A percentile compares a stretch with the other conserved stretches of the same genome.
These are phyloP conservation scores for Fusarium sp. DNA, from an alignment of 2,329 filamentous ascomycete species.

Conservation along the genomic window DNA sequence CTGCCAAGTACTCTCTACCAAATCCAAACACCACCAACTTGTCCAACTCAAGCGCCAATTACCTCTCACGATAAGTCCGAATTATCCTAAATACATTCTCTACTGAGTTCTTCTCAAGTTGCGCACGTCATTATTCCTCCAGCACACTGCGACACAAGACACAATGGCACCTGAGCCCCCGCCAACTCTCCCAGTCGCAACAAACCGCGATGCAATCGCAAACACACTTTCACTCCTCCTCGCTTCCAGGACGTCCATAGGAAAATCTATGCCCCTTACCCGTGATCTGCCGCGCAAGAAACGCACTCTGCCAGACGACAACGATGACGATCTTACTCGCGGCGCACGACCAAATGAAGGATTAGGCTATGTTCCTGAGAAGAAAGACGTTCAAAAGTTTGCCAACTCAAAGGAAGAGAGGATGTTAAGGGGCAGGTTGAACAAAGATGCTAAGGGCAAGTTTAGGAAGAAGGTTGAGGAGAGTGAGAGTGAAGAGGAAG, in stretches of 20 bases:
- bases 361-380: conserved; percentile 54
- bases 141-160: background rate
- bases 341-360: conserved; percentile 52
- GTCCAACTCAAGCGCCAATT: background rate
- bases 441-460: conserved; percentile 40
- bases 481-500: conserved; percentile 53
- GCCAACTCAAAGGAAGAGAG: conserved; percentile 45
- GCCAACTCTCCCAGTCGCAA: conserved; percentile 51
- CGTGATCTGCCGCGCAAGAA: conserved; percentile 26
- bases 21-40: conserved; percentile 25
- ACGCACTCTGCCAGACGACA: conserved; percentile 23
- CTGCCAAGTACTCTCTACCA: conserved; percentile 26
- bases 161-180: conserved; percentile 41
- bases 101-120: too few relatives aligned
- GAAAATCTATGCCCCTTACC: conserved; percentile 47
- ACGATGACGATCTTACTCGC: conserved; percentile 45
- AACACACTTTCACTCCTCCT: conserved; percentile 58
- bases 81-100: too few relatives aligned
- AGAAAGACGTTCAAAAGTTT: conserved; percentile 38
- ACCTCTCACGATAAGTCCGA: background rate
- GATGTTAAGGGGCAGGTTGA: conserved; percentile 49
- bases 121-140: background rate
- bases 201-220: conserved; percentile 53
- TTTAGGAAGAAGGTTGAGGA: conserved; percentile 36
- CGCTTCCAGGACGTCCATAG: conserved; percentile 51